Percentiles rank a stretch among this genome's conserved stretches.
Evolutionary conservation across 2,329 filamentous ascomycete genomes (phyloP).

Genomic region (Boeremia lycopersici): DNA sequence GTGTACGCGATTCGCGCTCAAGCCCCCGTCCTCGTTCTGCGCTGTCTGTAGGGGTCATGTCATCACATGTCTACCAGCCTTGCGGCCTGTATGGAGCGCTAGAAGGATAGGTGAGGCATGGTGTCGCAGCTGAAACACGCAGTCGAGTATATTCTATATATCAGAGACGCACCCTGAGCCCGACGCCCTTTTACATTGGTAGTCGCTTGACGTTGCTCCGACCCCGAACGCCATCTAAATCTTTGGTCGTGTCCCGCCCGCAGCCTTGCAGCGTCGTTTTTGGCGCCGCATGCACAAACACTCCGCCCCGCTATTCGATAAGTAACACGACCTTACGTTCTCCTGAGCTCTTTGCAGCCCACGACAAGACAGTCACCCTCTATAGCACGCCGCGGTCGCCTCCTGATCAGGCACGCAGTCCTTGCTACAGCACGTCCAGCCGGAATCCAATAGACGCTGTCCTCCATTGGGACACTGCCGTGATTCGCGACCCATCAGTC

Average conservation of each 20-base stretch:
- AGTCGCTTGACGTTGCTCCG: constrained; percentile 15
- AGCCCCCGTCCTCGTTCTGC: background rate
- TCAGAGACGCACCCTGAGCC: constrained; percentile 8
- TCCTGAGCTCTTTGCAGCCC: constrained; percentile 28
- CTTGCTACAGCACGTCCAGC: constrained; percentile 30
- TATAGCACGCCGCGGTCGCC: constrained; percentile 12
- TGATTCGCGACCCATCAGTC: constrained; percentile 46
- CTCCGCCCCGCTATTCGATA: constrained; percentile 20
- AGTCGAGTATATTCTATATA: constrained; percentile 17
- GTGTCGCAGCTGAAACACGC: constrained; percentile 24
- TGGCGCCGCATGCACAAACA: constrained; percentile 26
- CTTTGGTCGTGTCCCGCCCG: constrained; percentile 12
- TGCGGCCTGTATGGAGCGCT: constrained; percentile 21
- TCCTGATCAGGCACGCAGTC: constrained; percentile 32
- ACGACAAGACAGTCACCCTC: constrained; percentile 23
- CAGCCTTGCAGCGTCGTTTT: constrained; percentile 28
- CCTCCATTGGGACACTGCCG: constrained; percentile 38
- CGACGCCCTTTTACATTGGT: constrained; percentile 9
- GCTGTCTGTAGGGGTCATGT: background rate
- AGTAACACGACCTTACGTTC: constrained; percentile 31
- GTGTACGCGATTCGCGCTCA: constrained; percentile 6
- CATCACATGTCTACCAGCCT: constrained; percentile 7
- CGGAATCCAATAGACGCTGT: constrained; percentile 49
- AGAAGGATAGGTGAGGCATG: constrained; percentile 31
- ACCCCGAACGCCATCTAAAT: constrained; percentile 11